phyloP scores from a whole-genome alignment of 768 basidiomycete species.

The Dioszegia hungarica region DNA sequence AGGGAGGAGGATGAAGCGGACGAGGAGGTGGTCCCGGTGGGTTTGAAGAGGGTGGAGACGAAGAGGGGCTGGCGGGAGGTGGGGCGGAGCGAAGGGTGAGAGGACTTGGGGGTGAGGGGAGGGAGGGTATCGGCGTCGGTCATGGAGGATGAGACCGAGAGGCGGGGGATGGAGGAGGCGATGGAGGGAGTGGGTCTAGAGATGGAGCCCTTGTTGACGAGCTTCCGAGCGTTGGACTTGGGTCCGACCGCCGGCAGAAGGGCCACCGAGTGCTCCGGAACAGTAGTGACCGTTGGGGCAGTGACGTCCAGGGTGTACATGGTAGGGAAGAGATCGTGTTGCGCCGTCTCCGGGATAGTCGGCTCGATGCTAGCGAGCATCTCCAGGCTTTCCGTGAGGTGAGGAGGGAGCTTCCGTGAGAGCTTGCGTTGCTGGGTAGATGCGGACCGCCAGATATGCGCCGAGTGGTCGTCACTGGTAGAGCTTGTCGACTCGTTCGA shows the following conservation, averaged over 20 bases:
- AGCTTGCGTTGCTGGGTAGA: not conserved
- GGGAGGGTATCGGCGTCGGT: not conserved
- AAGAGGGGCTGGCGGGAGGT: not conserved
- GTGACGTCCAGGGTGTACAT: not conserved
- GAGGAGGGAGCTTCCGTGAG: slow-evolving; percentile 23
- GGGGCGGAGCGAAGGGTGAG: not conserved
- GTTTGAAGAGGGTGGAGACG: not conserved
- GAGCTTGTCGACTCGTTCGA: not conserved
- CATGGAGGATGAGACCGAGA: not conserved
- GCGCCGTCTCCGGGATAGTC: not conserved
- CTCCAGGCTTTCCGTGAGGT: slow-evolving; percentile 34
- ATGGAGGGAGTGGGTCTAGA: too few relatives aligned
- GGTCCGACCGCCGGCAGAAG: not conserved
- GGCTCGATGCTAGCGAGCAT: slow-evolving; percentile 10
- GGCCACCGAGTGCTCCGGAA: not conserved
- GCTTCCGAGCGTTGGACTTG: not conserved
- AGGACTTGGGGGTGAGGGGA: not conserved
- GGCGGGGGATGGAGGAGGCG: not conserved
- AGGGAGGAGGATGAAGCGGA: not conserved
- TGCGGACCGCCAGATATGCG: not conserved
- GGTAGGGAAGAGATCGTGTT: not conserved
- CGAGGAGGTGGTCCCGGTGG: not conserved
- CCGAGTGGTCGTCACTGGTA: not conserved
- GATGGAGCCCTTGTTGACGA: not conserved
- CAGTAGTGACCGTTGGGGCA: not conserved